A percentile compares a stretch with the other conserved stretches of the same genome.
Conservation (phyloP, 2,329 filamentous ascomycete species). For the Alternaria angustiovoidea region DNA sequence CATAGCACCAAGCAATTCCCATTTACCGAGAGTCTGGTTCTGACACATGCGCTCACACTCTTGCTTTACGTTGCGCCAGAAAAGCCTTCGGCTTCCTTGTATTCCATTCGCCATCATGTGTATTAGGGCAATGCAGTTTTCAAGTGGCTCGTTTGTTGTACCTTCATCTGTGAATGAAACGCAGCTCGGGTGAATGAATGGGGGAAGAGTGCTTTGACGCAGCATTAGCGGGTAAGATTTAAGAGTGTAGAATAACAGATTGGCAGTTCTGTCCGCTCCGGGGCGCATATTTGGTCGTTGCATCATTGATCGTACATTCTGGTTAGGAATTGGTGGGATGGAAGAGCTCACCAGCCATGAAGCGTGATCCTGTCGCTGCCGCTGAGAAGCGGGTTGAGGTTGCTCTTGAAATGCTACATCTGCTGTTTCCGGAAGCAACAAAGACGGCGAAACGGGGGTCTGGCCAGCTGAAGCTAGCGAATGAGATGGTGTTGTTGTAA, state of each 20-base stretch:
- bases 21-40: constrained; percentile 33
- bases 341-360: neutral
- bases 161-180: constrained; percentile 32
- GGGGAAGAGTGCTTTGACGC: constrained; percentile 50
- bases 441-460: neutral
- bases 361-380: neutral
- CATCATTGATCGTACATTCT: constrained; percentile 36
- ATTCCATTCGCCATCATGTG: constrained; percentile 50
- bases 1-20: constrained; percentile 54
- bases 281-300: constrained; percentile 32
- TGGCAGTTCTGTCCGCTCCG: constrained; percentile 46
- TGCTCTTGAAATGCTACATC: neutral
- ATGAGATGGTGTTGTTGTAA: neutral
- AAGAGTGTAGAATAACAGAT: constrained; percentile 52
- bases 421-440: neutral
- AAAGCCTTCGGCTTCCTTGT: constrained; percentile 51
- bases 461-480: neutral
- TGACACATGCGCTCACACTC: constrained; percentile 51
- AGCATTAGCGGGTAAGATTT: constrained; percentile 57
- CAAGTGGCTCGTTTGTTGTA: constrained; percentile 48
- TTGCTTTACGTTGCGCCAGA: constrained; percentile 55
- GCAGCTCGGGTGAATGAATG: constrained; percentile 53
- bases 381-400: neutral
- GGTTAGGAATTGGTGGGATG: constrained; percentile 35
- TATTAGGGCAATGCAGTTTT: constrained; percentile 54